Conservation (phyloP, 2,329 filamentous ascomycete species). For the Fusarium acutatum region DNA sequence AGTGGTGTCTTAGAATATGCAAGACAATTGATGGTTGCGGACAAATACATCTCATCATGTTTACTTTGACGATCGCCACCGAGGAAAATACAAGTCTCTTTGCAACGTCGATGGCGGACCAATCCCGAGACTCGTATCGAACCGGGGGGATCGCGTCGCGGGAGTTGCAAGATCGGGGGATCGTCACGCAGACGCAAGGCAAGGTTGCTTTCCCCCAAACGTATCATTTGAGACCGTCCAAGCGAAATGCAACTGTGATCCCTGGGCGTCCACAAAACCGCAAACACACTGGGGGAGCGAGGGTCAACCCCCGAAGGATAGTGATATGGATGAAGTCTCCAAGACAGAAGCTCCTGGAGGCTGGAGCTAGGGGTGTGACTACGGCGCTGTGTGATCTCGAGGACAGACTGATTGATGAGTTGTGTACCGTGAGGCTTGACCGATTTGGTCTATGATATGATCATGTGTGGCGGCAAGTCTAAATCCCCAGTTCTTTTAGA, state of each 20-base stretch:
- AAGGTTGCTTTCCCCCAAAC: slow-evolving; percentile 27
- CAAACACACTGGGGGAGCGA: slow-evolving; percentile 20
- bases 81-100: slow-evolving; percentile 9
- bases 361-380: slow-evolving; percentile 12
- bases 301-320: background rate
- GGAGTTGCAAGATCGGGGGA: slow-evolving; percentile 39
- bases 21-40: slow-evolving; percentile 2
- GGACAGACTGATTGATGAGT: background rate
- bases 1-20: background rate
- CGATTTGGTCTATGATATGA: slow-evolving; percentile 20
- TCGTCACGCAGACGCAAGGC: slow-evolving; percentile 33
- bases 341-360: background rate
- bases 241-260: slow-evolving; percentile 35
- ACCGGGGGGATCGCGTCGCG: slow-evolving; percentile 16
- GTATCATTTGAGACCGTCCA: slow-evolving; percentile 20
- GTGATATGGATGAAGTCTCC: background rate
- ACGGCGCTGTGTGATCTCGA: background rate
- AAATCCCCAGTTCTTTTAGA: slow-evolving; percentile 22
- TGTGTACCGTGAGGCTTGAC: background rate
- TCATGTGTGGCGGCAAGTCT: slow-evolving; percentile 10
- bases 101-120: slow-evolving; percentile 18
- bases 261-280: slow-evolving; percentile 27
- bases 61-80: slow-evolving; percentile 19
- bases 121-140: slow-evolving; percentile 10
- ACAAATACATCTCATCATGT: slow-evolving; percentile 16